A percentile compares a stretch with the other conserved stretches of the same genome.
Conservation (phyloP, 1,284 basidiomycete genomes). For the Cryptococcus sp. region DNA sequence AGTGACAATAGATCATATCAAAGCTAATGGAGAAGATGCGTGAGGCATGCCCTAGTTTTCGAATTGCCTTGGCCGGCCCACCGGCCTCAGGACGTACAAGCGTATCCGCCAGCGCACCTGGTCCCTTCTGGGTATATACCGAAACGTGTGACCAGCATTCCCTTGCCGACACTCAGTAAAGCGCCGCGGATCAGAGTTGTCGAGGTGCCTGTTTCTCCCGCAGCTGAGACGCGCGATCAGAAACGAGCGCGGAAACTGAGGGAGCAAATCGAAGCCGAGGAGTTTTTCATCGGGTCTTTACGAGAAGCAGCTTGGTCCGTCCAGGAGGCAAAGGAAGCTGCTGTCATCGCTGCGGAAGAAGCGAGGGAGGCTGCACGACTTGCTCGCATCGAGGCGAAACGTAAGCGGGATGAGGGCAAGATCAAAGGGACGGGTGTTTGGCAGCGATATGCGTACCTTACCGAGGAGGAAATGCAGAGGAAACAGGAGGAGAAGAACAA, state of each 20-base stretch:
- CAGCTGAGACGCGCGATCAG: slow-evolving; percentile 20
- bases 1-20: not conserved
- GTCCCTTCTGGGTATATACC: slow-evolving; percentile 34
- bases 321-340: slow-evolving; percentile 21
- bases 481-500: slow-evolving; percentile 24
- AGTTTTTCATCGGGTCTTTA: slow-evolving; percentile 27
- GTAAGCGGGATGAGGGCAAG: slow-evolving; percentile 29
- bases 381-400: slow-evolving; percentile 34
- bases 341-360: slow-evolving; percentile 15
- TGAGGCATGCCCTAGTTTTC: slow-evolving; percentile 49
- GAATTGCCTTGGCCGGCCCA: slow-evolving; percentile 47
- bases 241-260: slow-evolving; percentile 21
- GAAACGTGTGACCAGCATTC: slow-evolving; percentile 31
- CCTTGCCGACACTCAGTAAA: slow-evolving; percentile 38
- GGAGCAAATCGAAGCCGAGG: slow-evolving; percentile 29
- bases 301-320: slow-evolving; percentile 34
- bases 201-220: slow-evolving; percentile 13
- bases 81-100: slow-evolving; percentile 27
- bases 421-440: slow-evolving; percentile 44
- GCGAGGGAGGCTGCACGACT: slow-evolving; percentile 23
- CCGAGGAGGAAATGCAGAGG: slow-evolving; percentile 32
- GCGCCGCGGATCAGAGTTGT: slow-evolving; percentile 27
- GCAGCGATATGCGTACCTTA: slow-evolving; percentile 37
- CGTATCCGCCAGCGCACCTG: slow-evolving; percentile 43
- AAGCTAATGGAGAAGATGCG: slow-evolving; percentile 26